These are phyloP conservation scores for Colletotrichum eleusines DNA, from an alignment of 2,329 filamentous ascomycete species.

Conservation along the genomic window DNA sequence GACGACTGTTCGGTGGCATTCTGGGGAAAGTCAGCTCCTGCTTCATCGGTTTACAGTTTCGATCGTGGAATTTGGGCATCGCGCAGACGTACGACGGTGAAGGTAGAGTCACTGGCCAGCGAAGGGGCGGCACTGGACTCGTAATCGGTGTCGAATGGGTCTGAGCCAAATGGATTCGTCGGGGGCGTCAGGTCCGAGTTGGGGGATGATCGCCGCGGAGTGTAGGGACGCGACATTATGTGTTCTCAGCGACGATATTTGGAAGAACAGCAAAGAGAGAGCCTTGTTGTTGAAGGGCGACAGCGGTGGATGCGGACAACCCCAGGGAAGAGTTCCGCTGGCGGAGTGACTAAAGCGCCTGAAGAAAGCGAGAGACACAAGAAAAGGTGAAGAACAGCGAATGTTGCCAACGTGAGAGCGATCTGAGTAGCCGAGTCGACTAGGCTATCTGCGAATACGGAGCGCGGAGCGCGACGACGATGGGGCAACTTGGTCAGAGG, in stretches of 20 bases:
- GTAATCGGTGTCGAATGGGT: slow-evolving; percentile 43
- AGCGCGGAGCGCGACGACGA: slow-evolving; percentile 7
- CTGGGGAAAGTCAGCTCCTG: slow-evolving; percentile 19
- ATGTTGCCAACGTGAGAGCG: slow-evolving; percentile 21
- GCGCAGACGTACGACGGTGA: slow-evolving; percentile 37
- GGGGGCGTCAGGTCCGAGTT: slow-evolving; percentile 33
- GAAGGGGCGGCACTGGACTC: slow-evolving; percentile 39
- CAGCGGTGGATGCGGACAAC: neutral
- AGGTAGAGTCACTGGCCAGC: slow-evolving; percentile 42
- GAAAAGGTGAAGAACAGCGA: slow-evolving; percentile 16
- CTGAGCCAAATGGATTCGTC: slow-evolving; percentile 40
- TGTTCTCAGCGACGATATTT: slow-evolving; percentile 12
- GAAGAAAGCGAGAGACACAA: slow-evolving; percentile 7
- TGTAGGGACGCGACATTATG: slow-evolving; percentile 39
- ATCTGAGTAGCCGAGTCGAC: slow-evolving; percentile 11
- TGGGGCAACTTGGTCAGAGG: neutral
- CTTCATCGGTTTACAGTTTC: neutral
- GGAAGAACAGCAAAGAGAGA: neutral
- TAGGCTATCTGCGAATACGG: slow-evolving; percentile 15
- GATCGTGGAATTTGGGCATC: neutral
- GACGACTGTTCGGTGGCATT: slow-evolving; percentile 28
- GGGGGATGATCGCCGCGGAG: slow-evolving; percentile 21
- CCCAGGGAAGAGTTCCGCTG: neutral
- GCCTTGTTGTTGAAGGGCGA: neutral
- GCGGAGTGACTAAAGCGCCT: neutral